Conservation (phyloP, 345 rosid genomes). For the Dipteronia dyeriana region DNA sequence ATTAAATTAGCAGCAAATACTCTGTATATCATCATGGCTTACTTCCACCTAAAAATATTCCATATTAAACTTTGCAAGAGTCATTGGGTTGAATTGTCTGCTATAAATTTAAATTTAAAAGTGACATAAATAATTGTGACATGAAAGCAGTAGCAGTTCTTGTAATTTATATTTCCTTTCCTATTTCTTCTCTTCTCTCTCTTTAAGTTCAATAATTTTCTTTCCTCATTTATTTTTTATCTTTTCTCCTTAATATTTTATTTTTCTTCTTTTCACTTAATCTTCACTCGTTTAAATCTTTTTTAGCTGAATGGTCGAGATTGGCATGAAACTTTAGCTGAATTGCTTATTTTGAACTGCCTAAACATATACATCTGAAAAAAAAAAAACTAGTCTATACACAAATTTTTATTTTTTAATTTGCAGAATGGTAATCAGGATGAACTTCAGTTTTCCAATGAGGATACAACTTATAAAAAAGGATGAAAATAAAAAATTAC, state of each 20-base stretch:
- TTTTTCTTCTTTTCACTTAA: no score
- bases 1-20: not conserved
- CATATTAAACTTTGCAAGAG: not conserved
- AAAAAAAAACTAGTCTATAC: not conserved
- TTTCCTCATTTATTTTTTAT: no score
- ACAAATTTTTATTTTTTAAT: not conserved
- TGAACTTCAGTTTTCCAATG: not conserved
- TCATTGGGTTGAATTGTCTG: not conserved
- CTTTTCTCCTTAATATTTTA: no score
- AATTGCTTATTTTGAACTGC: conserved; percentile 13
- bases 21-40: not conserved
- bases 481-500: not conserved
- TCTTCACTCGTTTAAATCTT: no score
- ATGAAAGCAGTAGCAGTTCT: not conserved
- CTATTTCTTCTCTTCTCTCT: no score
- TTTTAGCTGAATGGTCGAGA: no score
- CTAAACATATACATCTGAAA: not conserved
- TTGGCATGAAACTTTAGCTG: not conserved
- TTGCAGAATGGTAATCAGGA: not conserved
- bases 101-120: not conserved
- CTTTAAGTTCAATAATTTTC: no score
- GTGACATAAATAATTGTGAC: not conserved
- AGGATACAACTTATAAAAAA: not conserved
- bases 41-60: not conserved
- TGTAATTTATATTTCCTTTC: no score